phyloP scores from a whole-genome alignment of 1,284 basidiomycete genomes.

The Schizophyllum commune region DNA sequence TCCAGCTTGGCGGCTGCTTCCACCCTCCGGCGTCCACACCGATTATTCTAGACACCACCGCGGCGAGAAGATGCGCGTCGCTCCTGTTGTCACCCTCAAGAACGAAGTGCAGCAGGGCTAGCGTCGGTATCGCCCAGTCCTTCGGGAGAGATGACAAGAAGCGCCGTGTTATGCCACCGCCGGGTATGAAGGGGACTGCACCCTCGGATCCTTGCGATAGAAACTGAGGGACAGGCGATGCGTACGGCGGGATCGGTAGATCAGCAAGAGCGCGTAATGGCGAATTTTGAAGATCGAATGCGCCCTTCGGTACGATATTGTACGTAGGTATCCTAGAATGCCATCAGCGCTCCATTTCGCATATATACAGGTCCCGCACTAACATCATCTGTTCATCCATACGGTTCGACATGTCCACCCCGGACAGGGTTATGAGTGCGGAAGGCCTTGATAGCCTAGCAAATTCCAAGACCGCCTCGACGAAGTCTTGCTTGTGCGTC shows the following conservation, averaged over 20 bases:
- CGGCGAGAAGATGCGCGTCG: conserved; percentile 61
- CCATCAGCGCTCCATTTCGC: conserved; percentile 3
- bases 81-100: conserved; percentile 73
- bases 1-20: conserved; percentile 60
- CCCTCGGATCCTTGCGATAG: conserved; percentile 21
- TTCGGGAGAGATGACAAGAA: conserved; percentile 49
- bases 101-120: conserved; percentile 55
- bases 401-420: conserved; percentile 66
- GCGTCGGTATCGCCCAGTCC: conserved; percentile 50
- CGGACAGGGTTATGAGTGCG: conserved; percentile 57
- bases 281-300: conserved; percentile 29
- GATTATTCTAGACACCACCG: conserved; percentile 42
- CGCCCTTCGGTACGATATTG: conserved; percentile 37
- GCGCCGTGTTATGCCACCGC: conserved; percentile 64
- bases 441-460: conserved; percentile 38
- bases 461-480: conserved; percentile 48
- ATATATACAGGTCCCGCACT: conserved; percentile 20
- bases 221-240: conserved; percentile 33
- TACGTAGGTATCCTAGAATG: conserved; percentile 49
- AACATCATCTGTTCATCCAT: conserved; percentile 73
- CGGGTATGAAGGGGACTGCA: conserved; percentile 58
- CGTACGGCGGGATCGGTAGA: conserved; percentile 44
- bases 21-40: conserved; percentile 35
- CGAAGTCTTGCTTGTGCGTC: conserved; percentile 64
- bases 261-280: conserved; percentile 31